phyloP scores from a whole-genome alignment of 352 stramenopile species.

The Pythium chondricola region DNA sequence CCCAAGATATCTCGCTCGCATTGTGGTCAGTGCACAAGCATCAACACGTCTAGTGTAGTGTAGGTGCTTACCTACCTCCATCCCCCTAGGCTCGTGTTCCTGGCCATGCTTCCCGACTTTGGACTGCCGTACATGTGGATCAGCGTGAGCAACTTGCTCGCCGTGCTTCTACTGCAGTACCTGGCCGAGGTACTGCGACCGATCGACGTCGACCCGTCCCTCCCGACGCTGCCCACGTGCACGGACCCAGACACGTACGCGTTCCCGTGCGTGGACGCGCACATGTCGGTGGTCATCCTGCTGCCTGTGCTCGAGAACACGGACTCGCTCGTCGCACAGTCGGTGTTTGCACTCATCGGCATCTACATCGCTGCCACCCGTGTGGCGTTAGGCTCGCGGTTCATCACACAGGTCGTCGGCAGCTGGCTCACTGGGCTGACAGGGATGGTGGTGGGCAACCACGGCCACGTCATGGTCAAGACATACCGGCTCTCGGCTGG shows the following conservation, averaged over 20 bases:
- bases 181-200: slow-evolving; percentile 32
- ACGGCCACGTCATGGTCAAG: slow-evolving; percentile 42
- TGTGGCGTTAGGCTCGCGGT: slow-evolving; percentile 41
- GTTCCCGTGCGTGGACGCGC: slow-evolving; percentile 66
- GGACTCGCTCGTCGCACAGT: slow-evolving; percentile 21
- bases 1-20: slow-evolving; percentile 55
- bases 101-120: slow-evolving; percentile 43
- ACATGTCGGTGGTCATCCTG: slow-evolving; percentile 71
- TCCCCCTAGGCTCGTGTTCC: slow-evolving; percentile 51
- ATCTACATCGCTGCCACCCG: slow-evolving; percentile 30
- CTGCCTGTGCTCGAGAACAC: slow-evolving; percentile 45
- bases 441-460: slow-evolving; percentile 49
- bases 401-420: slow-evolving; percentile 47
- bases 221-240: slow-evolving; percentile 20
- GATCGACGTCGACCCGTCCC: slow-evolving; percentile 37
- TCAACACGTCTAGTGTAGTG: no score
- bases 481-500: slow-evolving; percentile 36
- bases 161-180: slow-evolving; percentile 42
- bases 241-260: slow-evolving; percentile 41
- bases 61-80: background rate
- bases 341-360: slow-evolving; percentile 12
- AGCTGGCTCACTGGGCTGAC: slow-evolving; percentile 58
- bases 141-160: slow-evolving; percentile 46
- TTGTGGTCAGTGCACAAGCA: slow-evolving; percentile 52
- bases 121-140: slow-evolving; percentile 70